Conservation (phyloP, 1,284 basidiomycete species). For the Fistulina hepatica region DNA sequence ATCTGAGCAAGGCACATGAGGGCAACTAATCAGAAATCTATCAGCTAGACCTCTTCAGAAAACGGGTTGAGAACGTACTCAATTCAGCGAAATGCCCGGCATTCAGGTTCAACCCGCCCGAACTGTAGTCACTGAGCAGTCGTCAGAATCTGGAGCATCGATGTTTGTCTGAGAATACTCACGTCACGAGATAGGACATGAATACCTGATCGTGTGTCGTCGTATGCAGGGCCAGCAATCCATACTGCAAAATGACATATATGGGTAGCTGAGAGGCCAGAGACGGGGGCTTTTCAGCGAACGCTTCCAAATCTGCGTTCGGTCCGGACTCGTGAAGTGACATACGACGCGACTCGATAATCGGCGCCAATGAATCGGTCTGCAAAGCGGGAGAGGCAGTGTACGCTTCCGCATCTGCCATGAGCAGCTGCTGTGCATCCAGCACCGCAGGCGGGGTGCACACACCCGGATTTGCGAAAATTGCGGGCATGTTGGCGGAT, state of each 20-base stretch:
- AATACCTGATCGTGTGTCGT: slow-evolving; percentile 84
- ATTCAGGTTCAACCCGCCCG: slow-evolving; percentile 66
- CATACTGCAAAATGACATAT: slow-evolving; percentile 69
- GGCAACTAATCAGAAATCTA: slow-evolving; percentile 39
- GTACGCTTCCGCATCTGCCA: slow-evolving; percentile 28
- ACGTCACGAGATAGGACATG: slow-evolving; percentile 76
- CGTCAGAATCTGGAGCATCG: slow-evolving; percentile 2
- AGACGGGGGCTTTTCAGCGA: slow-evolving; percentile 45
- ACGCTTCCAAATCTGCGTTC: slow-evolving; percentile 26
- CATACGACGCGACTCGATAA: slow-evolving; percentile 34
- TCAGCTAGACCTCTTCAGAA: neutral
- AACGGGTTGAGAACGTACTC: slow-evolving; percentile 33
- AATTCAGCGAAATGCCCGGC: slow-evolving; percentile 76
- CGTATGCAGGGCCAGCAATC: slow-evolving; percentile 63
- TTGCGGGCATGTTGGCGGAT: slow-evolving; percentile 52
- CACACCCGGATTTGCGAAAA: slow-evolving; percentile 73
- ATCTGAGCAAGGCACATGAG: slow-evolving; percentile 75
- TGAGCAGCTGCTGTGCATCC: slow-evolving; percentile 50
- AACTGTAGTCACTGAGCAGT: slow-evolving; percentile 46
- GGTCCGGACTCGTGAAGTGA: slow-evolving; percentile 17
- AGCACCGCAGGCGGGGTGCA: slow-evolving; percentile 58
- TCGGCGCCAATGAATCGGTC: slow-evolving; percentile 38
- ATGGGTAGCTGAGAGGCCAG: slow-evolving; percentile 56
- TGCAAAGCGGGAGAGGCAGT: slow-evolving; percentile 16
- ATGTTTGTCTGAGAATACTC: slow-evolving; percentile 24